These are phyloP conservation scores for Cladophialophora carrionii DNA, from an alignment of 2,329 filamentous ascomycete species.

Conservation along the genomic window DNA sequence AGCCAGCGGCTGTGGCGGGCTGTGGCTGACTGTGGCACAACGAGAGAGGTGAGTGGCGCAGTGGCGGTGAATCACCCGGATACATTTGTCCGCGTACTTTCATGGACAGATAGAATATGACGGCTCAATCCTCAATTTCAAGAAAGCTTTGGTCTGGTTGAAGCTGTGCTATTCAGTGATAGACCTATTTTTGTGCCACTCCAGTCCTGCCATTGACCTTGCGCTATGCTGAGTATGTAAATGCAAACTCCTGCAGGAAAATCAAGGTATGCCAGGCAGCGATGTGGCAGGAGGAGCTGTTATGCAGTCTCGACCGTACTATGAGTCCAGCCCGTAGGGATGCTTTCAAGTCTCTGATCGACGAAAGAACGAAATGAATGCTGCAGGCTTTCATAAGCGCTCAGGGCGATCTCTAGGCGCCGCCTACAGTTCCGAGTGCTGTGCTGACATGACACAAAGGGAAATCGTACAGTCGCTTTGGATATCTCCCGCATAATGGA, in stretches of 20 bases:
- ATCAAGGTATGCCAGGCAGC: neutral
- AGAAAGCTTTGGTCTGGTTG: neutral
- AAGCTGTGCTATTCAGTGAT: constrained; percentile 2
- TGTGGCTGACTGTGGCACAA: neutral
- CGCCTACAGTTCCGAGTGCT: neutral
- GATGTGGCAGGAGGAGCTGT: neutral
- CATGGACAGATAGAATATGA: neutral
- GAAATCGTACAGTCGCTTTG: constrained; percentile 23
- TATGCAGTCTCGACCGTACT: neutral
- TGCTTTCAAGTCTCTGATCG: neutral
- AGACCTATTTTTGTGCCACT: neutral
- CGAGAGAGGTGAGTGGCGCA: neutral
- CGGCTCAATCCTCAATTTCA: neutral
- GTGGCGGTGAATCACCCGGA: constrained; percentile 2
- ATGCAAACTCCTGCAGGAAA: neutral
- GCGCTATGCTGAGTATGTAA: constrained; percentile 4
- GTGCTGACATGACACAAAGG: constrained; percentile 6
- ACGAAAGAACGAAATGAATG: neutral
- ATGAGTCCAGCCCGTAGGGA: neutral
- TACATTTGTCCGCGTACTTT: neutral
- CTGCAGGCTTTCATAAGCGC: neutral
- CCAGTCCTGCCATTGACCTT: neutral
- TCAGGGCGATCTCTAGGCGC: neutral
- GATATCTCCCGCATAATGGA: constrained; percentile 7
- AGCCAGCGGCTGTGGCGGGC: no score